A percentile compares a stretch with the other conserved stretches of the same genome.
phyloP scores from a whole-genome alignment of 2,329 filamentous ascomycete genomes.

The Rutstroemia sp. region DNA sequence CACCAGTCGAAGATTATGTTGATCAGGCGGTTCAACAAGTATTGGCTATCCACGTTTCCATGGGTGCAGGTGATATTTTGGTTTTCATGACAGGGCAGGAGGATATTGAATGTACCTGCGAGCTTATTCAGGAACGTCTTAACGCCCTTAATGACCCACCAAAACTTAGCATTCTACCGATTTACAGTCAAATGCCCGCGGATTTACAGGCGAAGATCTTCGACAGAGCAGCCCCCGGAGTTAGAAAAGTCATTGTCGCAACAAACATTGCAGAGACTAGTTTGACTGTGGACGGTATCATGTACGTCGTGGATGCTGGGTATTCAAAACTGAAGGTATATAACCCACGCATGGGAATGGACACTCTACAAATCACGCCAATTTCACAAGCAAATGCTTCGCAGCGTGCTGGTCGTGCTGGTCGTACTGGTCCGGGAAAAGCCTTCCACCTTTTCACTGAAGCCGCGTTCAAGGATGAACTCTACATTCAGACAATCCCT shows the following conservation, averaged over 20 bases:
- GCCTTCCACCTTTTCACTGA: conserved; percentile 93
- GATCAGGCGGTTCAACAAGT: conserved; percentile 96
- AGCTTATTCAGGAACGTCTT: conserved; percentile 80
- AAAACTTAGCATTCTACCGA: conserved; percentile 88
- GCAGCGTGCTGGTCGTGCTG: conserved; percentile 87
- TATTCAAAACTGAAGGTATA: conserved; percentile 98
- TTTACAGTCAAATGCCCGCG: conserved; percentile 99
- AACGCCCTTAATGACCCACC: conserved; percentile 89
- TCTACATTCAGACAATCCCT: conserved; percentile 94
- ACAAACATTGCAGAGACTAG: conserved; percentile 68
- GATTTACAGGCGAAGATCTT: conserved; percentile 98
- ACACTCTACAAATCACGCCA: conserved; percentile 93
- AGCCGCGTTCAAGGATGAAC: conserved; percentile 87
- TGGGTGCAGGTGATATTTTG: conserved; percentile 85
- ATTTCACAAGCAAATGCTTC: conserved; percentile 95
- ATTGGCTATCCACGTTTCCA: conserved; percentile 90
- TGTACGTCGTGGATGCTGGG: conserved; percentile 95
- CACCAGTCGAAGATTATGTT: conserved; percentile 95
- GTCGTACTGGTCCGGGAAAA: conserved; percentile 90
- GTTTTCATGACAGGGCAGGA: conserved; percentile 99
- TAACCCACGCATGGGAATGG: conserved; percentile 98
- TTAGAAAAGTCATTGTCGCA: conserved; percentile 94
- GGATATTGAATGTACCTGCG: conserved; percentile 95
- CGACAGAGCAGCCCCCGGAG: conserved; percentile 79
- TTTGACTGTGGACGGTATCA: conserved; percentile 89